Percentiles rank a stretch among this genome's conserved stretches.
Evolutionary conservation across 2,329 filamentous ascomycete genomes (phyloP).

Genomic region (Diatrype stigma): DNA sequence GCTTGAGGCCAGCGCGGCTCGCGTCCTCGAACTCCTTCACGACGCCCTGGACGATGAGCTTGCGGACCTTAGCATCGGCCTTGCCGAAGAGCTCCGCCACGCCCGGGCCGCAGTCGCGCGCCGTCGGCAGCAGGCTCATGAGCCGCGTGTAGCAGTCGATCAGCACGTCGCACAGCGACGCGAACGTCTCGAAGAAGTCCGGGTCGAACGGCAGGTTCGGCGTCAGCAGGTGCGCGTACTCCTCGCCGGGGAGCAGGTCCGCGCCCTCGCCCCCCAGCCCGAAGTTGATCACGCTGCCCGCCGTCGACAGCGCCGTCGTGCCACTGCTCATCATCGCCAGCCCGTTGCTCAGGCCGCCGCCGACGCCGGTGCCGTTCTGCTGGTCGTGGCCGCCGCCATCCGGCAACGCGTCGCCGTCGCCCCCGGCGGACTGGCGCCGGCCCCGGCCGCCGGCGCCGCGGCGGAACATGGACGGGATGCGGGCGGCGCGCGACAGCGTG

Average conservation of each 20-base stretch:
- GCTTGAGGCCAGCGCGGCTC: slow-evolving; percentile 69
- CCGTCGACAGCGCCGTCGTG: slow-evolving; percentile 14
- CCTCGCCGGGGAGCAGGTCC: slow-evolving; percentile 75
- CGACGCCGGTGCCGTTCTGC: slow-evolving; percentile 13
- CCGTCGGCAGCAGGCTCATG: slow-evolving; percentile 68
- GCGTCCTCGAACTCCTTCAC: slow-evolving; percentile 92
- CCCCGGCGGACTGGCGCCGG: slow-evolving; percentile 48
- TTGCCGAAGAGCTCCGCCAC: slow-evolving; percentile 87
- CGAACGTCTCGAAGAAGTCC: slow-evolving; percentile 95
- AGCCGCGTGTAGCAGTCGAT: slow-evolving; percentile 88
- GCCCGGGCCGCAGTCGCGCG: slow-evolving; percentile 64
- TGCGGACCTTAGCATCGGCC: slow-evolving; percentile 78
- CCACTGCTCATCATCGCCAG: no score
- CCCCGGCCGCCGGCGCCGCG: slow-evolving; percentile 58
- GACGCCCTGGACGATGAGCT: slow-evolving; percentile 81
- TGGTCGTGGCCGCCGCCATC: slow-evolving; percentile 18
- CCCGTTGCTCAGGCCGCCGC: slow-evolving; percentile 10
- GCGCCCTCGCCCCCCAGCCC: slow-evolving; percentile 48
- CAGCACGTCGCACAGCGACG: slow-evolving; percentile 89
- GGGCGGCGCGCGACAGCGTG: slow-evolving; percentile 71
- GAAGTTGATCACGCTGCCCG: slow-evolving; percentile 51
- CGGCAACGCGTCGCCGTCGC: slow-evolving; percentile 23
- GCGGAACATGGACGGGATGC: slow-evolving; percentile 81
- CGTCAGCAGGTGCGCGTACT: slow-evolving; percentile 86
- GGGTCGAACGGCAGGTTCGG: slow-evolving; percentile 91